phyloP scores from a whole-genome alignment of 2,329 filamentous ascomycete genomes.

The Diaporthe vexans region DNA sequence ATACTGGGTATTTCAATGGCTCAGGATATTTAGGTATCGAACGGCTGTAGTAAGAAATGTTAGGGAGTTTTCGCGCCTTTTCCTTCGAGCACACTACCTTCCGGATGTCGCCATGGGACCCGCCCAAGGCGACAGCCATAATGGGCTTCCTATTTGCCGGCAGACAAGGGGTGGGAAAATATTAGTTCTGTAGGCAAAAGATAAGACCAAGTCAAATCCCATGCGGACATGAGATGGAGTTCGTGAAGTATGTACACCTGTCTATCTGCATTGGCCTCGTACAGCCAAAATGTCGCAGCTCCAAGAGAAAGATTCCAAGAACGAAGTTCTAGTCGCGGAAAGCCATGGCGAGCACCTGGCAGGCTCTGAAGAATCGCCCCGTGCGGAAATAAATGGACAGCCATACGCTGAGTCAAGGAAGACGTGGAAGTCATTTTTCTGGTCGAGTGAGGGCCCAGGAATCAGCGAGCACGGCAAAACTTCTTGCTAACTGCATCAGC shows the following conservation, averaged over 20 bases:
- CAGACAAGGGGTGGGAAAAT: neutral
- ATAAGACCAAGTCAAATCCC: neutral
- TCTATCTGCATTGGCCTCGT: neutral
- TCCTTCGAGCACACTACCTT: neutral
- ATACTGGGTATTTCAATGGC: neutral
- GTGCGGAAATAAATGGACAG: neutral
- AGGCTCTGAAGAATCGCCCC: neutral
- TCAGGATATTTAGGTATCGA: neutral
- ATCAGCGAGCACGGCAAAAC: too few species aligned
- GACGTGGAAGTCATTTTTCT: constrained; percentile 12
- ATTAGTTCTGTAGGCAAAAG: neutral
- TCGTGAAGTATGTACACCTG: neutral
- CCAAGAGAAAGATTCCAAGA: neutral
- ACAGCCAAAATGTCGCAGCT: neutral
- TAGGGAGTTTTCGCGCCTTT: neutral
- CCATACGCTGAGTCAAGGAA: neutral
- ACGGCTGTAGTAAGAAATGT: neutral
- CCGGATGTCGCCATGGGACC: constrained; percentile 27
- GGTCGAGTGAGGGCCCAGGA: neutral
- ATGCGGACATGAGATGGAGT: neutral
- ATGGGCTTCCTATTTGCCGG: neutral
- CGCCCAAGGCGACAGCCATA: constrained; percentile 4
- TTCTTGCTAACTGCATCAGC: neutral
- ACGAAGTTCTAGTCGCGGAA: neutral
- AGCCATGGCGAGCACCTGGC: neutral